Evolutionary conservation across 768 basidiomycete species (phyloP).

Genomic region (Kwoniella bestiolae): DNA sequence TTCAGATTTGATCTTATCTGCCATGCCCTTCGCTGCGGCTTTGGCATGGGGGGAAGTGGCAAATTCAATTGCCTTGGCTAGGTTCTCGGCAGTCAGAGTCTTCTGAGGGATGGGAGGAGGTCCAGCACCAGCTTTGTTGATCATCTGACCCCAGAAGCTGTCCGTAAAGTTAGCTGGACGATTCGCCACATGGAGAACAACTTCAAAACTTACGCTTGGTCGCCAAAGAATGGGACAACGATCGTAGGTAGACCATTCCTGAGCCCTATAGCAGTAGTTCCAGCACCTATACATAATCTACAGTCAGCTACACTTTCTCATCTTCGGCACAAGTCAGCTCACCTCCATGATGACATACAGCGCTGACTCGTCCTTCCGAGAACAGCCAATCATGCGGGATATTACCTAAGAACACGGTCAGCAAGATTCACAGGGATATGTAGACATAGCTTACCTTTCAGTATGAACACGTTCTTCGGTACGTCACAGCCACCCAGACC

Average conservation of each 20-base stretch:
- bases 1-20: constrained; percentile 63
- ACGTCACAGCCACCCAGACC: constrained; percentile 64
- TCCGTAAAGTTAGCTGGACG: neutral
- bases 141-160: constrained; percentile 65
- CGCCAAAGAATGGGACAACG: constrained; percentile 71
- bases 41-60: constrained; percentile 62
- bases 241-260: constrained; percentile 67
- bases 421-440: neutral
- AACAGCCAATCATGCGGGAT: constrained; percentile 75
- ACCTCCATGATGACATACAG: constrained; percentile 68
- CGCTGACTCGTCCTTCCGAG: constrained; percentile 62
- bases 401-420: constrained; percentile 56
- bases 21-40: constrained; percentile 62
- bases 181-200: neutral
- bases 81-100: constrained; percentile 61
- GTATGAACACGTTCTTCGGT: constrained; percentile 66
- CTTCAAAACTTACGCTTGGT: constrained; percentile 59
- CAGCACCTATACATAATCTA: constrained; percentile 59
- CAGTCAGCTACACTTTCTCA: constrained; percentile 2
- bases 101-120: constrained; percentile 67
- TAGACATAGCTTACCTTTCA: constrained; percentile 57
- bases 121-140: constrained; percentile 67
- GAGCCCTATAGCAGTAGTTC: constrained; percentile 69
- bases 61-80: constrained; percentile 65
- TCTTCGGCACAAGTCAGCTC: constrained; percentile 5